Conservation (phyloP, 2,329 filamentous ascomycete genomes). For the Teratosphaeria pseudoeucalypti region DNA sequence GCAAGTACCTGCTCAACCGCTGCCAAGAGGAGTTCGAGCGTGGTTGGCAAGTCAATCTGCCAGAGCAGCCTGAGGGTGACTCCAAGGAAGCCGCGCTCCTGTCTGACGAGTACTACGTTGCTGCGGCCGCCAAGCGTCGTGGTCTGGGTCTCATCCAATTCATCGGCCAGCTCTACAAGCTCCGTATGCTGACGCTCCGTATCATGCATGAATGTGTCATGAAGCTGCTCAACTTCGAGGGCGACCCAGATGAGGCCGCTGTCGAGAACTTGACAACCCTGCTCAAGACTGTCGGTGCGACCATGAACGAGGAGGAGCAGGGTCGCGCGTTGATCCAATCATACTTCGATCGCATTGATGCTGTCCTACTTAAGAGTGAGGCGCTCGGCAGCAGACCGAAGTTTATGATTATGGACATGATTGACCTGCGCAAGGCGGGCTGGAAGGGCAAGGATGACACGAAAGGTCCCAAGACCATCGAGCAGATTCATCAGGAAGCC, state of each 20-base stretch:
- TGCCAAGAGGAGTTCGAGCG: constrained; percentile 99
- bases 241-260: constrained; percentile 86
- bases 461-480: constrained; percentile 94
- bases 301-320: constrained; percentile 70
- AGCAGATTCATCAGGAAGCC: constrained; percentile 80
- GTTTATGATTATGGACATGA: constrained; percentile 94
- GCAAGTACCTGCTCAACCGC: constrained; percentile 95
- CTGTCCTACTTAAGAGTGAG: constrained; percentile 67
- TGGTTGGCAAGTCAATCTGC: constrained; percentile 86
- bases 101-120: constrained; percentile 92
- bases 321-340: constrained; percentile 78
- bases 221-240: constrained; percentile 92
- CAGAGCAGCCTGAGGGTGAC: constrained; percentile 63
- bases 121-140: constrained; percentile 87
- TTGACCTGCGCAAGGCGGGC: constrained; percentile 66
- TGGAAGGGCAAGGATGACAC: constrained; percentile 91
- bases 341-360: constrained; percentile 83
- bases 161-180: constrained; percentile 98
- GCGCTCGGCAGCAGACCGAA: constrained; percentile 70
- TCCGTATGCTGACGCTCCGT: constrained; percentile 94
- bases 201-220: constrained; percentile 99
- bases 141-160: constrained; percentile 97
- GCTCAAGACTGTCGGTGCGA: constrained; percentile 79
- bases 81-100: constrained; percentile 58
- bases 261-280: constrained; percentile 93